Base-by-base conservation (phyloP, 208 protist species). In the Crithidia expoeki region DNA sequence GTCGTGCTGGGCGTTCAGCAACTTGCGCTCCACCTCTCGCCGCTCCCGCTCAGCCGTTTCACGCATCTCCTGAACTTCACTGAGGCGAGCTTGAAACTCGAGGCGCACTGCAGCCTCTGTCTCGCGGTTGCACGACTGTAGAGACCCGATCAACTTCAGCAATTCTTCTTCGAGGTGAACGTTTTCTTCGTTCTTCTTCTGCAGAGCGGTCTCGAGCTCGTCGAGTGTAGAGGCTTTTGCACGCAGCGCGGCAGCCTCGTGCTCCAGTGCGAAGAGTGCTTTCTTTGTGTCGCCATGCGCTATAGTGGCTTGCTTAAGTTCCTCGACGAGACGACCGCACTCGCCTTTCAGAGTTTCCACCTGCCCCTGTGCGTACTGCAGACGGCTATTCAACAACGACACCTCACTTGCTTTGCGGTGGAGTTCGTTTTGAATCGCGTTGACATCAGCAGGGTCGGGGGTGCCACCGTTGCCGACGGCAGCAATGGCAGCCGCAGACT, bases 41-140 rank as follows among this genome's bases (percentile, higher is more conserved):
- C 87, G 79, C n/a, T 81, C 53, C 21, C 79, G 63, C 46, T 94
- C 86, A 6, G 88, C 87, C 49, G 69, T 68, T 57, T 94, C 88
- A 23, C 86, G 86, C 78, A 87, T 85, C 68, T 81, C 82, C 69
- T 94, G 79, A 40, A 94, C 56, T 34, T 94, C 92, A 6, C 40
- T 47, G 21, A 96, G 64, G n/a, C 86, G 87, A n/a, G 73, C 59
- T 21, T 79, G 40, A n/a, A 86, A 76, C 79, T 96, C 92, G 14
- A 77, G 73, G 6, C 89, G 83, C 44, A 96, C 92, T 0, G 86
- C 88, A 47, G 79, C 75, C 74, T 93, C 88, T 34, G 89, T 93
- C 55, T 96, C 92, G 12, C 84, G 75, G 75, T 84, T 87, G 70
- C 86, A 94, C n/a, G 68, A 64, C 49, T 92, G 86, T 61, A 96